These are phyloP conservation scores for Coemansia sp. DNA, from an alignment of 192 early-diverging fungal species.

Conservation along the genomic window DNA sequence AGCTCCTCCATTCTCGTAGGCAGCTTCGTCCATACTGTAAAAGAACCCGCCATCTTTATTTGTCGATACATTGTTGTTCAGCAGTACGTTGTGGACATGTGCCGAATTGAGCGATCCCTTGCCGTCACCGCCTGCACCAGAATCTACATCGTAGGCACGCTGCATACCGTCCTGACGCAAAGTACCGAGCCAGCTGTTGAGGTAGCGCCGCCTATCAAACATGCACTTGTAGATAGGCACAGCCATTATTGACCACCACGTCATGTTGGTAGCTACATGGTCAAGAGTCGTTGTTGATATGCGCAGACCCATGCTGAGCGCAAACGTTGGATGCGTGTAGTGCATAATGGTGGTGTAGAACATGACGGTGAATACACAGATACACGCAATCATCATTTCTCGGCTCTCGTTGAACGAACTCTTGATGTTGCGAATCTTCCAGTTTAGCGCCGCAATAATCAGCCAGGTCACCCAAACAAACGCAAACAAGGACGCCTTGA, in stretches of 20 bases:
- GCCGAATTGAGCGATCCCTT: neutral
- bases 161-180: constrained; percentile 30
- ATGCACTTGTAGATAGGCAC: constrained; percentile 26
- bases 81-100: neutral
- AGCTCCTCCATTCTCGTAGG: neutral
- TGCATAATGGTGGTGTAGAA: constrained; percentile 31
- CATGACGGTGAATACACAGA: constrained; percentile 17
- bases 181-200: constrained; percentile 17
- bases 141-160: constrained; percentile 17
- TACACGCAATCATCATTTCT: constrained; percentile 21
- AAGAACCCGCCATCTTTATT: neutral
- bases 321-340: constrained; percentile 17
- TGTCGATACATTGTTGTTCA: neutral
- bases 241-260: constrained; percentile 45
- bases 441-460: constrained; percentile 14
- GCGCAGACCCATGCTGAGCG: constrained; percentile 13
- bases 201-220: constrained; percentile 12
- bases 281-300: constrained; percentile 28
- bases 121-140: neutral
- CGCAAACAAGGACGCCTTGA: constrained; percentile 33
- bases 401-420: constrained; percentile 50
- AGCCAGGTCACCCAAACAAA: constrained; percentile 37
- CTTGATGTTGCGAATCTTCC: constrained; percentile 45
- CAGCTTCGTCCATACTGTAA: neutral
- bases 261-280: constrained; percentile 21